These are phyloP conservation scores for Colletotrichum sidae DNA, from an alignment of 2,329 filamentous ascomycete genomes.

Conservation along the genomic window DNA sequence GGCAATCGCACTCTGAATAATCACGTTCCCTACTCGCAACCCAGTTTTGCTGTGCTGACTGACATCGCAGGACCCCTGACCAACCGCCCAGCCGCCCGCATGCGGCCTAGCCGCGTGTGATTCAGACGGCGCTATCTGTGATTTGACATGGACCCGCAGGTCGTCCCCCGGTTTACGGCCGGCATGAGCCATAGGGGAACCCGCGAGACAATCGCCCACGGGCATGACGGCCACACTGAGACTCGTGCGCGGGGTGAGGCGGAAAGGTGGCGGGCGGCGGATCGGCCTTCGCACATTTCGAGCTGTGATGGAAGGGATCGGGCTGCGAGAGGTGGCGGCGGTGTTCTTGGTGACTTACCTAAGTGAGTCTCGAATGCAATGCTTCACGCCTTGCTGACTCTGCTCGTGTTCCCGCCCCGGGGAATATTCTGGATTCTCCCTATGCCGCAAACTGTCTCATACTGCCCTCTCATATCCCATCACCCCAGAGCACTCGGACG, in stretches of 20 bases:
- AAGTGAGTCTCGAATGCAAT: slow-evolving; percentile 2
- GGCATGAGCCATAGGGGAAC: slow-evolving; percentile 32
- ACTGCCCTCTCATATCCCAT: too few relatives aligned
- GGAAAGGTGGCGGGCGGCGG: slow-evolving; percentile 21
- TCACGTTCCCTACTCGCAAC: neutral
- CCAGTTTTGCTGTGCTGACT: slow-evolving; percentile 18
- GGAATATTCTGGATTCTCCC: slow-evolving; percentile 1
- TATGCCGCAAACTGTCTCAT: too few relatives aligned
- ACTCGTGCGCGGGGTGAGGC: slow-evolving; percentile 25
- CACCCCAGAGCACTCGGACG: too few relatives aligned
- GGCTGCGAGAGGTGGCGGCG: neutral
- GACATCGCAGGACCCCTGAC: slow-evolving; percentile 24
- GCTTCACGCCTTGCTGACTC: neutral
- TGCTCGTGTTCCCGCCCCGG: slow-evolving; percentile 18
- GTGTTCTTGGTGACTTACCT: slow-evolving; percentile 24
- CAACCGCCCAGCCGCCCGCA: slow-evolving; percentile 30
- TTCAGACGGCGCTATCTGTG: slow-evolving; percentile 38
- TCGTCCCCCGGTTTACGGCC: slow-evolving; percentile 28
- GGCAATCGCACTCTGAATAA: neutral
- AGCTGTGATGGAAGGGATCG: slow-evolving; percentile 14
- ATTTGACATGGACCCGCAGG: slow-evolving; percentile 31
- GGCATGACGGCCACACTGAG: neutral
- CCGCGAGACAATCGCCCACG: too few relatives aligned
- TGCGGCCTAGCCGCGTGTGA: slow-evolving; percentile 36
- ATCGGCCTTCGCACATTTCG: slow-evolving; percentile 10